Conservation (phyloP, 108 stramenopile species). For the Skeletonema menzelii region DNA sequence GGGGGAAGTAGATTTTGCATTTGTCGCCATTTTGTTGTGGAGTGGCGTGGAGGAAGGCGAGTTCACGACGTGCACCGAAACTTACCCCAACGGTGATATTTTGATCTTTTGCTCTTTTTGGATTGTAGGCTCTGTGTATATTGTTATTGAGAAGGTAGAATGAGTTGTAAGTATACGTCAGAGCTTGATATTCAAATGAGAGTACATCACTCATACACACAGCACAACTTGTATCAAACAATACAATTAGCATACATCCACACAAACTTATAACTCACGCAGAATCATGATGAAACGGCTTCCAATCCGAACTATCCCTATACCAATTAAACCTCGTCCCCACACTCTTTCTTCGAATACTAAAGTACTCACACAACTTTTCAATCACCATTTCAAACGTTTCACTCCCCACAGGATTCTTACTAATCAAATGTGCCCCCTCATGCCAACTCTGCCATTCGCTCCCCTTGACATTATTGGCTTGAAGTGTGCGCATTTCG, state of each 20-base stretch:
- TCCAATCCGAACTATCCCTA: conserved; percentile 81
- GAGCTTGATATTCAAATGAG: no score
- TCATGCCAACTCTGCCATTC: conserved; percentile 88
- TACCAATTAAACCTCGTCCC: conserved; percentile 91
- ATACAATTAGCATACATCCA: not conserved
- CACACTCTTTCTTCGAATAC: conserved; percentile 45
- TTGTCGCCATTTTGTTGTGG: conserved; percentile 40
- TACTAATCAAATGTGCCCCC: conserved; percentile 81
- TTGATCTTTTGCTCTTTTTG: conserved; percentile 72
- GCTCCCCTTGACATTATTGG: conserved; percentile 20
- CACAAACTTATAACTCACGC: conserved; percentile 61
- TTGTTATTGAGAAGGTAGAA: no score
- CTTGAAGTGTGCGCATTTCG: conserved; percentile 70
- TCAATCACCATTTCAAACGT: conserved; percentile 68
- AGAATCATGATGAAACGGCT: conserved; percentile 92
- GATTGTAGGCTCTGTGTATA: conserved; percentile 68
- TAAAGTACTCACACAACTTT: conserved; percentile 74
- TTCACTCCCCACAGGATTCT: conserved; percentile 61
- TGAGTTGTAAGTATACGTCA: no score
- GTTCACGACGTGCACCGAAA: conserved; percentile 82
- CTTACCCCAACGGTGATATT: conserved; percentile 86
- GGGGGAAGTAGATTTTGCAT: conserved; percentile 81
- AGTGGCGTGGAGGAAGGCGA: conserved; percentile 72
- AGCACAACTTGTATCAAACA: not conserved
- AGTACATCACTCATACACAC: not conserved